These are phyloP conservation scores for Cordyceps javanica DNA, from an alignment of 2,329 filamentous ascomycete species.

Conservation along the genomic window DNA sequence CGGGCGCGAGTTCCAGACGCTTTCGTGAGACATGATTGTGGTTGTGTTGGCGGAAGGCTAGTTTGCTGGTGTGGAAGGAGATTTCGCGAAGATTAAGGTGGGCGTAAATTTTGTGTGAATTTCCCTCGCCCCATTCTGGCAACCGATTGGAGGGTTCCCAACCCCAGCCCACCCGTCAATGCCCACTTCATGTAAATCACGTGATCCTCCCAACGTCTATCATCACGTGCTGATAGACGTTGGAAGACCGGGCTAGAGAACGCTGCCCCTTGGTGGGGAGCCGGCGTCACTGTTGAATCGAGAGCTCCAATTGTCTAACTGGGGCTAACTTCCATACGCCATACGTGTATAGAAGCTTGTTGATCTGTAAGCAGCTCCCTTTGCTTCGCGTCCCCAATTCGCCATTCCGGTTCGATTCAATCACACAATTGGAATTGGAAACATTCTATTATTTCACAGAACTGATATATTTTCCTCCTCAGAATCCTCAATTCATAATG, in stretches of 20 bases:
- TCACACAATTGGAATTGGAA: neutral
- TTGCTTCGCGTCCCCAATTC: neutral
- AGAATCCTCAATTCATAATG: constrained; percentile 32
- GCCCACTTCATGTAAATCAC: constrained; percentile 15
- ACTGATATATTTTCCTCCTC: constrained; percentile 1
- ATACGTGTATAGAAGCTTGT: constrained; percentile 7
- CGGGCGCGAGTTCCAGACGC: constrained; percentile 98
- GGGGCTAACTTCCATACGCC: constrained; percentile 8
- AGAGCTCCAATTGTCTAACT: neutral
- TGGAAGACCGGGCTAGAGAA: neutral
- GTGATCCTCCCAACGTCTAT: constrained; percentile 14
- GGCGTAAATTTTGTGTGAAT: constrained; percentile 36
- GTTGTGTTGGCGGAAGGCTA: constrained; percentile 24
- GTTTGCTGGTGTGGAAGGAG: constrained; percentile 23
- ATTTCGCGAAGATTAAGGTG: constrained; percentile 29
- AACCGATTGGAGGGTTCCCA: constrained; percentile 32
- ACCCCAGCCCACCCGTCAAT: constrained; percentile 25
- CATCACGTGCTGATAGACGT: constrained; percentile 18
- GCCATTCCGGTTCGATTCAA: neutral
- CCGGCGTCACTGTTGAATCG: neutral
- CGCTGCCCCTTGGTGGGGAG: neutral
- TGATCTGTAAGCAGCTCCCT: constrained; percentile 5
- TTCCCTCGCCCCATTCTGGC: constrained; percentile 23
- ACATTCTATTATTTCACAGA: neutral
- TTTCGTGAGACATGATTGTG: constrained; percentile 69